Evolutionary conservation across 169 alveolate species (phyloP).

Genomic region (Eimeria necatrix): DNA sequence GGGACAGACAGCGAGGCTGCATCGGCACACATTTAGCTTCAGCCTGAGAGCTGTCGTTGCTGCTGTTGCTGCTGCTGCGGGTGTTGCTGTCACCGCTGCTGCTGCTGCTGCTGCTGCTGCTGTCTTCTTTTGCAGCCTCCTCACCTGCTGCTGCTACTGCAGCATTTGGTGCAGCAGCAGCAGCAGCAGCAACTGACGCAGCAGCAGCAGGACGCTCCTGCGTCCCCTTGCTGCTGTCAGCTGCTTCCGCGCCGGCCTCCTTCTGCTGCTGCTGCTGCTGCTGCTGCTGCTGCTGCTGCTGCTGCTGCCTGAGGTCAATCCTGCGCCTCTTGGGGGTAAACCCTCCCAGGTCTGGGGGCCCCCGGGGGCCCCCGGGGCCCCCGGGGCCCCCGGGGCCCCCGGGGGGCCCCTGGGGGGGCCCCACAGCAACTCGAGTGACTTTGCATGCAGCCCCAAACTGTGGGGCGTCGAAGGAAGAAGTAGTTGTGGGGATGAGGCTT

Average conservation of each 20-base stretch:
- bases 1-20: too few relatives aligned
- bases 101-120: not conserved
- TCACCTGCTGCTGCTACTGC: not conserved
- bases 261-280: not conserved
- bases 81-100: too few relatives aligned
- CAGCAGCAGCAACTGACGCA: not conserved
- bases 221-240: not conserved
- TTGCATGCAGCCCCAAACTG: not conserved
- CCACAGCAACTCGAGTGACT: not conserved
- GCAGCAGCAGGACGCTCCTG: not conserved
- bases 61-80: not conserved
- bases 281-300: too few relatives aligned
- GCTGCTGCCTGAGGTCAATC: not conserved
- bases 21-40: not conserved
- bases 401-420: not conserved
- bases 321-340: conserved; percentile 34
- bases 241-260: too few relatives aligned
- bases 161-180: not conserved
- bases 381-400: not conserved
- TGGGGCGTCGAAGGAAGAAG: conserved; percentile 5
- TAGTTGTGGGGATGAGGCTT: not conserved
- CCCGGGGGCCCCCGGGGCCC: not conserved
- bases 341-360: conserved; percentile 1
- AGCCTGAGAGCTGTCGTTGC: not conserved
- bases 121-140: not conserved